A percentile compares a stretch with the other conserved stretches of the same genome.
Evolutionary conservation across 2,329 filamentous ascomycete species (phyloP).

Genomic region (Claviceps monticola): DNA sequence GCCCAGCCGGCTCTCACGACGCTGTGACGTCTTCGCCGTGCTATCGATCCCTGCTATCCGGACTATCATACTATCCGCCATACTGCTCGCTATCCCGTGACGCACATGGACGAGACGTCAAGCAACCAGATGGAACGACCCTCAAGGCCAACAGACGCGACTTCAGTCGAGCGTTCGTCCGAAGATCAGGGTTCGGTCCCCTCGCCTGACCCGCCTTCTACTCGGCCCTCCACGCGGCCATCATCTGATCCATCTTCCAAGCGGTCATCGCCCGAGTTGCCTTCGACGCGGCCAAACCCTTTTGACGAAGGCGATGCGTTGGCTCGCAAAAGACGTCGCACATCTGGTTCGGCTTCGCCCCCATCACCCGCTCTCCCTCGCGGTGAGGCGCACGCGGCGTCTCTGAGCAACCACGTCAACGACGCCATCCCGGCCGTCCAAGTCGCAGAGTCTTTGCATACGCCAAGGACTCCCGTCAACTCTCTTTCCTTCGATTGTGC

Average conservation of each 20-base stretch:
- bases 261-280: constrained; percentile 32
- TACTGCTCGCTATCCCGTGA: constrained; percentile 1
- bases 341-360: constrained; percentile 41
- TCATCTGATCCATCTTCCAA: constrained; percentile 50
- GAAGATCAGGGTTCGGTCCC: constrained; percentile 12
- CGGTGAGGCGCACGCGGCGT: not conserved
- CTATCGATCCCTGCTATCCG: constrained; percentile 7
- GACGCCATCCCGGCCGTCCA: constrained; percentile 13
- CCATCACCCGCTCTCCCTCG: constrained; percentile 29
- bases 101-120: constrained; percentile 3
- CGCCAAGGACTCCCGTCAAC: constrained; percentile 21
- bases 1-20: constrained; percentile 40
- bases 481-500: constrained; percentile 5
- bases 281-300: constrained; percentile 48
- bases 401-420: constrained; percentile 2
- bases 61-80: too few species aligned
- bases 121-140: constrained; percentile 37
- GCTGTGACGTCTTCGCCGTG: constrained; percentile 33
- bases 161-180: constrained; percentile 33
- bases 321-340: constrained; percentile 48
- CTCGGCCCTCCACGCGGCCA: constrained; percentile 21
- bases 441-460: constrained; percentile 11
- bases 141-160: constrained; percentile 34
- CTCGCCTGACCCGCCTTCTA: constrained; percentile 49
- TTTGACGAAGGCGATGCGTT: constrained; percentile 45